A percentile compares a stretch with the other conserved stretches of the same genome.
Conservation (phyloP, 106 monocot genomes). For the Dendrobium chrysotoxum region DNA sequence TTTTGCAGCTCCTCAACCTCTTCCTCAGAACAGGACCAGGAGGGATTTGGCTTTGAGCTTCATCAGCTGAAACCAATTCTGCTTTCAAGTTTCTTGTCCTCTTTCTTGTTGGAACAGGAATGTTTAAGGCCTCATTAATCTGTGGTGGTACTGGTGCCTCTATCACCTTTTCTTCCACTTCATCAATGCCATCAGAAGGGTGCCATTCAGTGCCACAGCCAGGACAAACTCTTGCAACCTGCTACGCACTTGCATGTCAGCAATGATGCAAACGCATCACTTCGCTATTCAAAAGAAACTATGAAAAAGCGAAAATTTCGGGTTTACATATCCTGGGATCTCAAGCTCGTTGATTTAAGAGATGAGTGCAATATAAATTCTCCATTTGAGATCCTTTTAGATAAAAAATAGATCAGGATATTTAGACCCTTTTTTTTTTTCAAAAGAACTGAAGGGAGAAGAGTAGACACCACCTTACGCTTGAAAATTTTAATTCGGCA, state of each 20-base stretch:
- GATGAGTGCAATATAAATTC: too few relatives aligned
- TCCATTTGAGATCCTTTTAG: too few relatives aligned
- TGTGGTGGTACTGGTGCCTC: constrained; percentile 3
- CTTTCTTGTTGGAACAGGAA: background rate
- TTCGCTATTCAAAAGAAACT: background rate
- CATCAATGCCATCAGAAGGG: constrained; percentile 17
- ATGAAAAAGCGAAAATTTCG: background rate
- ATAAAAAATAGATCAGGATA: too few relatives aligned
- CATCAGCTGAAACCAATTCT: constrained; percentile 16
- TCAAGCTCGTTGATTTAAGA: too few relatives aligned
- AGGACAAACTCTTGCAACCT: constrained; percentile 68
- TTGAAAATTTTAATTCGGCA: constrained; percentile 66
- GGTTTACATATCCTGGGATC: too few relatives aligned
- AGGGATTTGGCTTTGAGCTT: background rate
- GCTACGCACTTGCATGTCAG: background rate
- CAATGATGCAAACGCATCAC: background rate
- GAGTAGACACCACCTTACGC: constrained; percentile 31
- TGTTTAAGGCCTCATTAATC: constrained; percentile 11
- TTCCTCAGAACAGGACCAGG: background rate
- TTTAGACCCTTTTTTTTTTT: too few relatives aligned
- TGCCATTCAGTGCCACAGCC: constrained; percentile 59
- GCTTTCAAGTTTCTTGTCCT: constrained; percentile 24
- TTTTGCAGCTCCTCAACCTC: constrained; percentile 16
- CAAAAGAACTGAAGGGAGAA: too few relatives aligned
- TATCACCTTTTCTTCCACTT: constrained; percentile 21